These are phyloP conservation scores for Zymoseptoria tritici DNA, from an alignment of 2,329 filamentous ascomycete genomes.

Conservation along the genomic window DNA sequence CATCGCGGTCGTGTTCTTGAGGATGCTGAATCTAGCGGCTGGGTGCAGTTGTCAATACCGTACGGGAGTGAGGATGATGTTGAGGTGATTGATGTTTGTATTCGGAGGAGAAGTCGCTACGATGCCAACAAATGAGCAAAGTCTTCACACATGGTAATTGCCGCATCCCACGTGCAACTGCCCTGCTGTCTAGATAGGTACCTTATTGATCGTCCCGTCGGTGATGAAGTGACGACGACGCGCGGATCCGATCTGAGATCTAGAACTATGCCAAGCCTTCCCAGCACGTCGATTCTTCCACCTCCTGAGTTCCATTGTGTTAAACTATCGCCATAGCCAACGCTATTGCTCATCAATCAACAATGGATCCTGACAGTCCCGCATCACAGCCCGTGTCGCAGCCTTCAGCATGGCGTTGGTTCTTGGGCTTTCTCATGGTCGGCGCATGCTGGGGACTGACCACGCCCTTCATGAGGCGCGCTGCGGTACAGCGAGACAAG, in stretches of 20 bases:
- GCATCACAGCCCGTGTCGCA: conserved; percentile 15
- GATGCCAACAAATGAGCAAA: not conserved
- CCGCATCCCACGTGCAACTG: not conserved
- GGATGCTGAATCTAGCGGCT: not conserved
- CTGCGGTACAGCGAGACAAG: conserved; percentile 53
- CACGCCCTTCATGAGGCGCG: conserved; percentile 78
- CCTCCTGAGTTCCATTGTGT: not conserved
- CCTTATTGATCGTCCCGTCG: too few relatives aligned
- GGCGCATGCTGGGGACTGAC: conserved; percentile 90
- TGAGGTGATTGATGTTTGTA: not conserved
- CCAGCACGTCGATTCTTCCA: too few relatives aligned
- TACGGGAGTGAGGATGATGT: not conserved
- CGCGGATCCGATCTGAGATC: too few relatives aligned
- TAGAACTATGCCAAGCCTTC: not conserved
- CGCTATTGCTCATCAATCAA: not conserved
- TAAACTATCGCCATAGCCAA: not conserved
- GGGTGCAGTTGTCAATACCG: not conserved
- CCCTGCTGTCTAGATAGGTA: not conserved
- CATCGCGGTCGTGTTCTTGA: conserved; percentile 6
- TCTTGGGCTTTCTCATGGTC: conserved; percentile 82
- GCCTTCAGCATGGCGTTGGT: conserved; percentile 63
- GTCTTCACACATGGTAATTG: not conserved
- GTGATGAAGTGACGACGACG: too few relatives aligned
- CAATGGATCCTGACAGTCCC: conserved; percentile 26
- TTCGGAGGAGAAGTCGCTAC: not conserved